Evolutionary conservation across 2,329 filamentous ascomycete genomes (phyloP).

Genomic region (Hymenoscyphus fraxineus): DNA sequence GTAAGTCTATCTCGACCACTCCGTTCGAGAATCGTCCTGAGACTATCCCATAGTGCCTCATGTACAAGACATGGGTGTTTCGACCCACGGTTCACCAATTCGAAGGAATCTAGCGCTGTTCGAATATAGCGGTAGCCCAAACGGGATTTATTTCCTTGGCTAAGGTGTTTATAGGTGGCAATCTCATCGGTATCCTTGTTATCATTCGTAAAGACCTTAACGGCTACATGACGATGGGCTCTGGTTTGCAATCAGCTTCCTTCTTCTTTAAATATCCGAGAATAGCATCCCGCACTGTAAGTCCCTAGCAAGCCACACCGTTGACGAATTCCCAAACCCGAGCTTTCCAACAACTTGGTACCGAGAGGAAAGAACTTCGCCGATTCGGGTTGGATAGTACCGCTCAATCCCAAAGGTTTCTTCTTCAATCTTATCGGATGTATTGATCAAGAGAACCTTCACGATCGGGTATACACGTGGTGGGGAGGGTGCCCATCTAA

Average conservation of each 20-base stretch:
- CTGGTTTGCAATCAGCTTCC: slow-evolving; percentile 16
- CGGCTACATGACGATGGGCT: slow-evolving; percentile 14
- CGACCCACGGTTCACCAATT: slow-evolving; percentile 35
- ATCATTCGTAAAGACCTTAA: slow-evolving; percentile 21
- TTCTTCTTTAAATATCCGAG: slow-evolving; percentile 1
- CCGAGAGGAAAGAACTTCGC: slow-evolving; percentile 17
- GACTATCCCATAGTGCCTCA: slow-evolving; percentile 42
- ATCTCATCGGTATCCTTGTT: slow-evolving; percentile 24
- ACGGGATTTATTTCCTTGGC: slow-evolving; percentile 28
- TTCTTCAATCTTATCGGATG: slow-evolving; percentile 17
- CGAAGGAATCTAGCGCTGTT: slow-evolving; percentile 37
- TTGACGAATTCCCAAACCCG: slow-evolving; percentile 21
- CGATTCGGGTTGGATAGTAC: slow-evolving; percentile 20
- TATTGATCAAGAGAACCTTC: slow-evolving; percentile 10
- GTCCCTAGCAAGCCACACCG: slow-evolving; percentile 16
- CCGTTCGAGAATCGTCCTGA: slow-evolving; percentile 38
- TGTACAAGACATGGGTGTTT: slow-evolving; percentile 38
- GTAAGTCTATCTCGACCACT: slow-evolving; percentile 39
- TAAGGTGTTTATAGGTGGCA: slow-evolving; percentile 41
- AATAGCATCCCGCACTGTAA: slow-evolving; percentile 13
- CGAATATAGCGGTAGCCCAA: slow-evolving; percentile 34
- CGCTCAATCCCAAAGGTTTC: slow-evolving; percentile 16
- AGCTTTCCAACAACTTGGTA: slow-evolving; percentile 22
- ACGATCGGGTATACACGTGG: slow-evolving; percentile 15
- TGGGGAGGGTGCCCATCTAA: slow-evolving; percentile 12